Evolutionary conservation across 441 rosid species (phyloP).

Genomic region (Populus hybrid): DNA sequence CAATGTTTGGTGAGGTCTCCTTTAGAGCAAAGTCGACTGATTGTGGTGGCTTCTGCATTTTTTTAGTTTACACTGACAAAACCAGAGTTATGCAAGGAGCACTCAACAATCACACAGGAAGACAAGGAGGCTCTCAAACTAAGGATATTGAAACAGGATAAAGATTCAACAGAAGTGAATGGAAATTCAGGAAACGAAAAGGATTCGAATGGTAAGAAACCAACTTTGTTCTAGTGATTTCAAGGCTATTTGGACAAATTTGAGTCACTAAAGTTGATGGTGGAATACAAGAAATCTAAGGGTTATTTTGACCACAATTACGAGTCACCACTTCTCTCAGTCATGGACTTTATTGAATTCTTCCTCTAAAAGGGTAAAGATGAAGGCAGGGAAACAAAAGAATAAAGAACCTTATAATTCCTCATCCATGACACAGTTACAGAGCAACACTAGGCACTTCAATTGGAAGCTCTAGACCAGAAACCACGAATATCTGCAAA

Average conservation of each 20-base stretch:
- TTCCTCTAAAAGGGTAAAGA: background rate
- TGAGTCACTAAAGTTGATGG: background rate
- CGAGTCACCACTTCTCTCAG: no score
- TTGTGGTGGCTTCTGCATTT: slow-evolving; percentile 83
- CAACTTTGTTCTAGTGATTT: background rate
- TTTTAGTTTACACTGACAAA: slow-evolving; percentile 19
- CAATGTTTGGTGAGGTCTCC: slow-evolving; percentile 90
- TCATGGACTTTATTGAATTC: no score
- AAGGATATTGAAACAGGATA: background rate
- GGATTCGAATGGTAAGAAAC: background rate
- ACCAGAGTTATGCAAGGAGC: background rate
- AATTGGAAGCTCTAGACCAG: slow-evolving; percentile 15
- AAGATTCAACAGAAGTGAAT: background rate
- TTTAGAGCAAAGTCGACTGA: slow-evolving; percentile 72
- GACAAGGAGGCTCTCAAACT: background rate
- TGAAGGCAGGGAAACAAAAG: background rate
- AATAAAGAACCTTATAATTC: slow-evolving; percentile 1
- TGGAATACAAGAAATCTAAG: slow-evolving; percentile 2
- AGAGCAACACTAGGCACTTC: slow-evolving; percentile 9
- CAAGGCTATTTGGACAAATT: background rate
- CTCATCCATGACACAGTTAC: background rate
- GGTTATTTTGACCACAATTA: background rate
- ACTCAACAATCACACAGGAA: slow-evolving; percentile 7
- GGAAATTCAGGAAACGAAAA: background rate
- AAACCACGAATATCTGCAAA: slow-evolving; percentile 32